Base-by-base conservation (phyloP, 1,139 yeast species). In the Kodamaea arcana region DNA sequence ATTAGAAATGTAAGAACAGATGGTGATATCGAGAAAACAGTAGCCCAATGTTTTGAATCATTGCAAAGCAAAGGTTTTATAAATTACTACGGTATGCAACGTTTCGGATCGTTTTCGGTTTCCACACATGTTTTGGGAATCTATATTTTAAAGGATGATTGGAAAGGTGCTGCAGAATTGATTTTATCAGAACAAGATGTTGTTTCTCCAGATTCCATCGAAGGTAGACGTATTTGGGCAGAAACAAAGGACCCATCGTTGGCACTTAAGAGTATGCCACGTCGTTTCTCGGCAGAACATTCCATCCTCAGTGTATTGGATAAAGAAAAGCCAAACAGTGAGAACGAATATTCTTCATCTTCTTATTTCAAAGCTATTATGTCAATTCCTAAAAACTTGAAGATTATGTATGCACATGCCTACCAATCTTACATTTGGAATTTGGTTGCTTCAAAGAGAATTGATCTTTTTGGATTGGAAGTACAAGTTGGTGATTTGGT, bases 401-500 rank as follows among this genome's bases (percentile, higher is more conserved):
- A 96, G 52, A 78, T 88, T 43, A 92, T 94, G 94, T 94, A 94
- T 54, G 95, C 83, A 2, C 99, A 94, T 61, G 95, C 98, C 2
- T 94, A 94, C 56, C 98, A 94, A 61, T 87, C 97, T 43, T 92
- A 82, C 51, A 75, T 94, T 28, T 94, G 98, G 99, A 94, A 94
- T 53, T 56, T 71, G 39, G 95, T 83, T 15, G 94, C 90, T 0
- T 83, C 94, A 36, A 78, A 76, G 48, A 73, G 98, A 54, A 68
- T 88, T 34, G 78, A 76, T 48, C 56, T 80, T 38, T 82, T 72
- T 59, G 97, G 97, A 1, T 52, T 77, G 43, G 59, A 72, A 22
- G 77, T 84, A 18, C 81, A 83, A 36, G 82, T 68, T 29, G 99
- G 98, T 16, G 99, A 94, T 55, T 69, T 94, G 46, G 54, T 80